A percentile compares a stretch with the other conserved stretches of the same genome.
phyloP scores from a whole-genome alignment of 192 early-diverging fungal genomes.

The Podila horticola region DNA sequence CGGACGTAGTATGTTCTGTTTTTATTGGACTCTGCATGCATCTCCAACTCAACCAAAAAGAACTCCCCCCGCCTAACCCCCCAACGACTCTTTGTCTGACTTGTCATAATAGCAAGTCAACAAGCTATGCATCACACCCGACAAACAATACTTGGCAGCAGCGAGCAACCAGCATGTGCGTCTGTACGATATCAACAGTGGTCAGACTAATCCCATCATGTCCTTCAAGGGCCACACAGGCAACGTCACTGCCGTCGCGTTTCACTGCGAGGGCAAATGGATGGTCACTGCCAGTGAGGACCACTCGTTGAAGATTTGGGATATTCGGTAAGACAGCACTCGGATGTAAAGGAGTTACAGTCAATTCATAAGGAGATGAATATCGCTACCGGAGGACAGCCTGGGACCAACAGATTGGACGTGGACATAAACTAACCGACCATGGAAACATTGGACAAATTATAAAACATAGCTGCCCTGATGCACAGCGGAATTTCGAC shows the following conservation, averaged over 20 bases:
- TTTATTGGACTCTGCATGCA: neutral
- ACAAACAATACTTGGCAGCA: constrained; percentile 87
- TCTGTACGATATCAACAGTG: constrained; percentile 84
- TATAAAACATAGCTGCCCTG: constrained; percentile 55
- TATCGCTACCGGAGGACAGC: too few species aligned
- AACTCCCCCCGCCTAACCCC: too few species aligned
- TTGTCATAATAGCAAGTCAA: constrained; percentile 79
- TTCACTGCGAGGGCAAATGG: constrained; percentile 78
- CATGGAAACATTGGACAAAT: neutral
- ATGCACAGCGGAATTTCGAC: constrained; percentile 64
- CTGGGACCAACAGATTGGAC: too few species aligned
- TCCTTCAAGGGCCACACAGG: constrained; percentile 71
- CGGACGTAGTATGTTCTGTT: constrained; percentile 75
- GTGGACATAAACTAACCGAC: too few species aligned
- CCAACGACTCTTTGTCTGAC: neutral
- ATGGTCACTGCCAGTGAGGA: constrained; percentile 85
- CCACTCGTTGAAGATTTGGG: constrained; percentile 82
- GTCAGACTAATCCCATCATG: constrained; percentile 77
- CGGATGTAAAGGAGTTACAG: too few species aligned
- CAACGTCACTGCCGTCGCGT: constrained; percentile 69
- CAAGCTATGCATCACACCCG: constrained; percentile 85
- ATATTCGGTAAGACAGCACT: constrained; percentile 64
- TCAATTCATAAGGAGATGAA: too few species aligned
- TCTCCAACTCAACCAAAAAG: constrained; percentile 2
- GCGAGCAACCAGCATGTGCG: constrained; percentile 88